Evolutionary conservation across 768 basidiomycete species (phyloP).

Genomic region (Naganishia vishniacii): DNA sequence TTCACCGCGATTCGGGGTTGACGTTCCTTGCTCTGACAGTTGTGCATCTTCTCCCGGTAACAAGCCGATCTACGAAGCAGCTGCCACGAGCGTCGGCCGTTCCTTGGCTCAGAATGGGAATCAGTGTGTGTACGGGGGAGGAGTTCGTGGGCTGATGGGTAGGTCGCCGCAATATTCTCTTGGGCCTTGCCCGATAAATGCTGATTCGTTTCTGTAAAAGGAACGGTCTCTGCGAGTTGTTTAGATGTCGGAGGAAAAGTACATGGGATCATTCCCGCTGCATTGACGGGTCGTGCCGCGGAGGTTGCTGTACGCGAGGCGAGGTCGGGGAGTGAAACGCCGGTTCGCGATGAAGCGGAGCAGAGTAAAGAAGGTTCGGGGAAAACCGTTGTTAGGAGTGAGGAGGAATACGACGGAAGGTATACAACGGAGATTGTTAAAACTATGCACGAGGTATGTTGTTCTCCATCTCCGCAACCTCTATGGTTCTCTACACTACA

Average conservation of each 20-base stretch:
- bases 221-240: slow-evolving; percentile 53
- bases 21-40: slow-evolving; percentile 2
- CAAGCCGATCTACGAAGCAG: slow-evolving; percentile 58
- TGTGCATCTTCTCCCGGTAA: slow-evolving; percentile 73
- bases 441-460: slow-evolving; percentile 48
- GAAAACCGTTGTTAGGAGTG: slow-evolving; percentile 31
- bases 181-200: neutral
- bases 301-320: slow-evolving; percentile 29
- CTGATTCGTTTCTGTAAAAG: slow-evolving; percentile 21
- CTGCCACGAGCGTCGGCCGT: slow-evolving; percentile 70
- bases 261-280: slow-evolving; percentile 70
- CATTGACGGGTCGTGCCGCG: slow-evolving; percentile 54
- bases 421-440: slow-evolving; percentile 38
- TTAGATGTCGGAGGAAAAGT: slow-evolving; percentile 65
- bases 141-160: slow-evolving; percentile 79
- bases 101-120: slow-evolving; percentile 62
- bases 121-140: slow-evolving; percentile 81
- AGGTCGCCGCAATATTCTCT: slow-evolving; percentile 33
- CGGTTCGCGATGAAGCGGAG: slow-evolving; percentile 57
- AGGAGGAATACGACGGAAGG: slow-evolving; percentile 34
- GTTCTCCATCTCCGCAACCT: neutral
- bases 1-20: neutral
- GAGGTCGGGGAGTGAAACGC: slow-evolving; percentile 3
- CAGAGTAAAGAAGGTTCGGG: slow-evolving; percentile 52
- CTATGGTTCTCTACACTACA: no score